Conservation (phyloP, 164 flowering plant genomes). For the Stephania japonica region DNA sequence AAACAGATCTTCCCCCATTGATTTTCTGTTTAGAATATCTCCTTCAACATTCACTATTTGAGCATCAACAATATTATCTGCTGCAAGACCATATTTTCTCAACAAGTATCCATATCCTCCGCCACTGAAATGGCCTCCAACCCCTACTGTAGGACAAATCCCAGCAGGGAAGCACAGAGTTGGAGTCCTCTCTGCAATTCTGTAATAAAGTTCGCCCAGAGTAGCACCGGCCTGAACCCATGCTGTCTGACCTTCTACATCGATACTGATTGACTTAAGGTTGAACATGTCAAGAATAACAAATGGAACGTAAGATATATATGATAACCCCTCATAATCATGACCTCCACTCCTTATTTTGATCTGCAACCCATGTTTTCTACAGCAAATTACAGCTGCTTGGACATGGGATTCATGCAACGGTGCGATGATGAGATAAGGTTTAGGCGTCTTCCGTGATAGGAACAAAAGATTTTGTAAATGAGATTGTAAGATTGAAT, state of each 20-base stretch:
- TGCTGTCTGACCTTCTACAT: neutral
- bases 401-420: too few species aligned
- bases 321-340: constrained; percentile 8
- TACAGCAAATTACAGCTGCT: too few species aligned
- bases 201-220: neutral
- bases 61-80: neutral
- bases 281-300: neutral
- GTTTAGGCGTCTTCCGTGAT: too few species aligned
- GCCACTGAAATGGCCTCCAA: constrained; percentile 7
- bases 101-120: constrained; percentile 8
- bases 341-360: constrained; percentile 8
- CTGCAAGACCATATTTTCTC: constrained; percentile 3
- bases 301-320: neutral
- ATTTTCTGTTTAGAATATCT: neutral
- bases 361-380: neutral
- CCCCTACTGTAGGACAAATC: neutral
- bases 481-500: too few species aligned
- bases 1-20: constrained; percentile 8
- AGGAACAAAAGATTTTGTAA: too few species aligned
- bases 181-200: neutral
- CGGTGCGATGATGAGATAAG: too few species aligned
- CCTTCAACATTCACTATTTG: neutral
- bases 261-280: neutral
- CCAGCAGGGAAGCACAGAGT: constrained; percentile 3
- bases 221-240: constrained; percentile 6